Conservation (phyloP, 78 protist genomes). For the Dictyostelium brefeldianum region DNA sequence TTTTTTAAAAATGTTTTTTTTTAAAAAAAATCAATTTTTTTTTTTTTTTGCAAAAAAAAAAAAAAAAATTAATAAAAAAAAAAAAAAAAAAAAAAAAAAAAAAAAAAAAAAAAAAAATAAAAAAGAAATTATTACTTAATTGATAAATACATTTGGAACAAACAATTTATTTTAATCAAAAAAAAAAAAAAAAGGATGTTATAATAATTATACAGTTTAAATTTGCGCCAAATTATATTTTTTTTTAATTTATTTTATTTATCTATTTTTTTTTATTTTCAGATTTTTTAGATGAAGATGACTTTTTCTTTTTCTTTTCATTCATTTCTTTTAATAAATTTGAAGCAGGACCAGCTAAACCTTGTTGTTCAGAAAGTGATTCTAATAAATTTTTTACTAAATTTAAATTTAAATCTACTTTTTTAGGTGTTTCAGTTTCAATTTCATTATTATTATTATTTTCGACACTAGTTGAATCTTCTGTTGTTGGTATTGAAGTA, state of each 20-base stretch:
- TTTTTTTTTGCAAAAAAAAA: too few species aligned
- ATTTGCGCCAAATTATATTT: too few species aligned
- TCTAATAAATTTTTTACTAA: conserved; percentile 58
- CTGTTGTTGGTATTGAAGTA: background rate
- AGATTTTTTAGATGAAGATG: background rate
- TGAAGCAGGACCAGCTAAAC: conserved; percentile 71
- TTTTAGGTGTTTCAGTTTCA: background rate
- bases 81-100: too few species aligned
- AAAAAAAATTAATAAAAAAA: too few species aligned
- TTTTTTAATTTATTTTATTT: background rate
- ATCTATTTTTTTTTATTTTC: background rate
- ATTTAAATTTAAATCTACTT: conserved; percentile 66
- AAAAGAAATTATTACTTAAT: too few species aligned
- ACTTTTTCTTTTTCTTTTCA: background rate
- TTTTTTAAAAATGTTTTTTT: too few species aligned
- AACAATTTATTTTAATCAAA: too few species aligned
- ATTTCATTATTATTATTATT: background rate
- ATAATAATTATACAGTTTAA: too few species aligned
- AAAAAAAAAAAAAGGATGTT: too few species aligned
- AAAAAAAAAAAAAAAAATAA: too few species aligned
- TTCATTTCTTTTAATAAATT: conserved; percentile 39
- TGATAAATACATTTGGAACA: too few species aligned
- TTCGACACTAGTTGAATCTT: background rate
- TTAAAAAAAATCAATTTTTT: too few species aligned
- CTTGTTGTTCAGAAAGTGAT: conserved; percentile 63